Base-by-base conservation (phyloP, 2,329 filamentous ascomycete species). In the Curvularia hawaiiensis region DNA sequence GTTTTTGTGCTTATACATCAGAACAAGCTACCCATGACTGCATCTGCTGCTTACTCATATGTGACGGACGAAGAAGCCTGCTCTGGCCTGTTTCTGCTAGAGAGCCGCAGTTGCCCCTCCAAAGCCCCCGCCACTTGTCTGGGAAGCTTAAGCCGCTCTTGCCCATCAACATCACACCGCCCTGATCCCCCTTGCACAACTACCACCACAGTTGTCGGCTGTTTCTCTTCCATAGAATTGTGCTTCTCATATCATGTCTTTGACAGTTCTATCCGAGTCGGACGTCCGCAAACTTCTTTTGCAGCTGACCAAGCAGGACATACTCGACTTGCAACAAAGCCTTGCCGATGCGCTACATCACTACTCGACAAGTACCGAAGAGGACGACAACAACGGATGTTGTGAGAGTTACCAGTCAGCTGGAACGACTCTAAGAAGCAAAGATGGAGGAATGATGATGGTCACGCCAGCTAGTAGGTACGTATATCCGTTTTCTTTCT, bases 291-390 rank as follows among this genome's bases (percentile, higher is more conserved):
- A 74, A 5, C 74, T 88, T 8, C 79, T 88, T 8, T 79, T 84
- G 46, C 82, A 83, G 12, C 77, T 88, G 50, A 82, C 76, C 39
- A 81, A 80, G 51, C 81, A 85, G 52, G 85, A 88, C 64, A 80
- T 88, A 28, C 66, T 81, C 26, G 74, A 81, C n/a, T 76, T 89
- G 8, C 85, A 88, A 59, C 75, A 80, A 61, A 82, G 80, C 24
- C 81, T 89, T 5, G 82, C 83, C 24, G 83, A 87, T 58, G 84
- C 85, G 0, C 77, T 89, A 4, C 84, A 86, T 65, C 84, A 86
- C 68, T 90, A 89, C 67, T 89, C 86, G 0, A 87, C 85, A 14
- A 82, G 84, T 3, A 83, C 81, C 24, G 85, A 88, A 54, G 80
- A 83, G 38, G 78, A 84, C 35, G 75, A 70, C 3, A 80, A 70